A percentile compares a stretch with the other conserved stretches of the same genome.
phyloP scores from a whole-genome alignment of 1,284 basidiomycete genomes.

The Schizophyllum amplum region DNA sequence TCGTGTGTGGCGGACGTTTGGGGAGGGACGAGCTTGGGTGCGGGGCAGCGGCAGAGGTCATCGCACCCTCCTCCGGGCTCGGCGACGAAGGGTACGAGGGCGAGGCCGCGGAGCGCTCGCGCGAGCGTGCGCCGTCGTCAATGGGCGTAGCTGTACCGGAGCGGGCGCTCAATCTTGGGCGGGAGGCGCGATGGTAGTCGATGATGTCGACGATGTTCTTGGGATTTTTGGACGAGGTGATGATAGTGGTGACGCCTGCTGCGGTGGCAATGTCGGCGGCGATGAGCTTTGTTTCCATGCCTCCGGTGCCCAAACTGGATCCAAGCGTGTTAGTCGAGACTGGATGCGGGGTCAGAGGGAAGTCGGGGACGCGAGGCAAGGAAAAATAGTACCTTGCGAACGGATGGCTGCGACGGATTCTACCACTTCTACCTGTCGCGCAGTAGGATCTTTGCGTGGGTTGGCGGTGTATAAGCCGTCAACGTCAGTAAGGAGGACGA shows the following conservation, averaged over 20 bases:
- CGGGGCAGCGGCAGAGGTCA: constrained; percentile 10
- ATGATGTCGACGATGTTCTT: constrained; percentile 79
- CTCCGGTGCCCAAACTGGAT: constrained; percentile 91
- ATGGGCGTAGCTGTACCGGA: constrained; percentile 12
- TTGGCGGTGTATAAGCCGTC: constrained; percentile 96
- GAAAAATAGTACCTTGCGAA: constrained; percentile 50
- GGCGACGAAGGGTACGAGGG: constrained; percentile 8
- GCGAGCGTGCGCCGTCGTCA: constrained; percentile 23
- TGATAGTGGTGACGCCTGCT: constrained; percentile 92
- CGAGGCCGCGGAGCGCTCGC: constrained; percentile 27
- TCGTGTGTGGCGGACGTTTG: constrained; percentile 71
- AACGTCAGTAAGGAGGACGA: constrained; percentile 96
- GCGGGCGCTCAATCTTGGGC: constrained; percentile 15
- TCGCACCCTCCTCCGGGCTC: neutral
- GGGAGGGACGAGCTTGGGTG: constrained; percentile 5
- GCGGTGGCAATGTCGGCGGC: constrained; percentile 96
- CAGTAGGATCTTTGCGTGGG: constrained; percentile 82
- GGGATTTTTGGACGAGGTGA: constrained; percentile 79
- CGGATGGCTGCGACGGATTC: constrained; percentile 79
- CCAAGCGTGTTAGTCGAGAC: constrained; percentile 91
- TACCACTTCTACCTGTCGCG: constrained; percentile 77
- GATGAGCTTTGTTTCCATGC: constrained; percentile 99
- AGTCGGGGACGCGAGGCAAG: neutral
- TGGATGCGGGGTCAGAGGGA: constrained; percentile 20
- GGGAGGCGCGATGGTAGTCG: constrained; percentile 19